phyloP scores from a whole-genome alignment of 768 basidiomycete species.

The Mycena galericulata region DNA sequence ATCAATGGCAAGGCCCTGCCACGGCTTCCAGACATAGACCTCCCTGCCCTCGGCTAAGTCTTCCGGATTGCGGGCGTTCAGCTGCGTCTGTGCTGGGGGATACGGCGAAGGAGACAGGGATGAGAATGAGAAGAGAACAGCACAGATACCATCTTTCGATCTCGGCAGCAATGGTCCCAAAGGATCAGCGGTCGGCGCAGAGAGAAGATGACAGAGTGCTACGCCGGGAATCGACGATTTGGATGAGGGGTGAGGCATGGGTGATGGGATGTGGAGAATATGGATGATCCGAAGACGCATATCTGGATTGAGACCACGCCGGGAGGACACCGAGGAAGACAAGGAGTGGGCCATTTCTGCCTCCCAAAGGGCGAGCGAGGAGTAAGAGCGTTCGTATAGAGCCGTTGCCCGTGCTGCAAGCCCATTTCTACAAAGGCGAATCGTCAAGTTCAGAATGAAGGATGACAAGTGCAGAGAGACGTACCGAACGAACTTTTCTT shows the following conservation, averaged over 20 bases:
- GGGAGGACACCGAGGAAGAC: constrained; percentile 36
- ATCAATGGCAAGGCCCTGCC: constrained; percentile 48
- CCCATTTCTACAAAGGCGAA: constrained; percentile 58
- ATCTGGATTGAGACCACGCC: constrained; percentile 49
- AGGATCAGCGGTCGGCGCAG: constrained; percentile 32
- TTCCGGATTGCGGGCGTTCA: constrained; percentile 48
- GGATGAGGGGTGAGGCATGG: constrained; percentile 36
- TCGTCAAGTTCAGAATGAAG: background rate
- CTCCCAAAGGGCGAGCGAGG: constrained; percentile 64
- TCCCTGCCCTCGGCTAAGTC: constrained; percentile 54
- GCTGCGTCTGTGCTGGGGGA: constrained; percentile 30
- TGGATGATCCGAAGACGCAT: constrained; percentile 58
- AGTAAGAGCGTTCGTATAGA: constrained; percentile 56
- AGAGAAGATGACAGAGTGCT: constrained; percentile 55
- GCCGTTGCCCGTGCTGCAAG: constrained; percentile 63
- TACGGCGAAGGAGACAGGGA: constrained; percentile 38
- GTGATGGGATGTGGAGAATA: constrained; percentile 51
- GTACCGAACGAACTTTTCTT: constrained; percentile 63
- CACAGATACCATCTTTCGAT: constrained; percentile 43
- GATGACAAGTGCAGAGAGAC: constrained; percentile 29
- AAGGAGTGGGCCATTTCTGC: constrained; percentile 57
- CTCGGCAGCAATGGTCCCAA: constrained; percentile 27
- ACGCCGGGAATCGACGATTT: constrained; percentile 48
- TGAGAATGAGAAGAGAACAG: constrained; percentile 52
- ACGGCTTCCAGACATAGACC: constrained; percentile 63